Evolutionary conservation across 2,329 filamentous ascomycete genomes (phyloP), one percentile per base, ranked within the genome.

Genomic region (Pestalotiopsis sp.): DNA sequence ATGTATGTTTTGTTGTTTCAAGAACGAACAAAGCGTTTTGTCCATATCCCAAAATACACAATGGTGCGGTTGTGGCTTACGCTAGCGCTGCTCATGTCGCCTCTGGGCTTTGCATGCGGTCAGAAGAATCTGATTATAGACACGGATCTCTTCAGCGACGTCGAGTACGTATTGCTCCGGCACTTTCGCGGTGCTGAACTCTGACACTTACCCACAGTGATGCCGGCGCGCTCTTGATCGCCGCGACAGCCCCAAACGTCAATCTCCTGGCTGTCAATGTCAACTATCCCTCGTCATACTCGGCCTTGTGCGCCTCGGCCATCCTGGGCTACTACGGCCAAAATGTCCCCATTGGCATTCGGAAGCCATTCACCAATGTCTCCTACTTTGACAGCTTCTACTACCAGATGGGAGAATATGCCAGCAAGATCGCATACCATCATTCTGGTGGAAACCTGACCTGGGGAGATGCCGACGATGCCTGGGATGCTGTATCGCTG

Each of bases 71-170:
- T 17, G 57, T 59, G 57, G 57, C 57, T 59, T 11, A 14, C 24
- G 24, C 57, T 59, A 30, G 57, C 4, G 57, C 24, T 26, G 30
- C 57, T 59, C 57, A 14, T 59, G 57, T 59, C 57, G 17, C 24
- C 20, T 14, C 20, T 59, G 24, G 57, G 26, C 26, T 48, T 20
- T 10, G 44, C n/a, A 52, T 52, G 44, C 44, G n/a, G 40, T n/a
- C 67, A 66, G 39, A 81, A 80, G 67, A 81, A 80, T 39, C 73
- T 84, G 39, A 81, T 85, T 61, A 77, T 84, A 26, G 82, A 84
- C 72, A 84, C 82, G 0, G 82, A 84, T 67, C 73, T 85, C 11
- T 83, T 81, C 71, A 81, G 80, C 44, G 82, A 84, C 65, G 82
- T 83, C 48, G 82, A 84, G 80, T 82, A 75, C 71, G 76, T 72